Evolutionary conservation across 164 flowering plant genomes (phyloP), one percentile per base, ranked within the genome.

Genomic region (Kalanchoe fedtschenkoi): DNA sequence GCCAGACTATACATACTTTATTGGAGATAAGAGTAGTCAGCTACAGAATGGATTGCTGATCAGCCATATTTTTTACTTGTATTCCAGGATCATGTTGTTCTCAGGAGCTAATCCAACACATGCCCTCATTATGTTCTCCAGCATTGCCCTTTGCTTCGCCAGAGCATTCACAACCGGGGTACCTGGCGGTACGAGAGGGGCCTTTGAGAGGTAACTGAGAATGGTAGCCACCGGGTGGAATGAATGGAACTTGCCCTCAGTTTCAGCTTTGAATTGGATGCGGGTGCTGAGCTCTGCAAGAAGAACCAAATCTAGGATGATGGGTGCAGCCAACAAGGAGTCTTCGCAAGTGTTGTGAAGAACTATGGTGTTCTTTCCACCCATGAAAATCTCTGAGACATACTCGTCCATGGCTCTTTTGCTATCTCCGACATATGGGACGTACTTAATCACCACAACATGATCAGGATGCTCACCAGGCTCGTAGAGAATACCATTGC

Each of bases 331-430:
- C 70, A 93, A 65, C 33, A 93, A 77, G 24, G 99, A 93, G 70
- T 93, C 99, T 73, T 93, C 99, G 41, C 99, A 93, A 0, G 96
- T 90, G 79, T 93, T 93, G 82, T 93, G 99, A 73, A 93, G 16
- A 58, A 90, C 99, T 16, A 93, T 93, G 68, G 99, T 93, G 86
- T 72, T 90, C 74, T 69, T 85, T 9, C 99, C 99, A 56, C 97
- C 99, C 99, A 93, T 88, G 88, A 90, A 93, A 37, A 93, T 93
- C 81, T 93, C 99, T 1, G 99, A 93, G 5, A 92, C 88, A 86
- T 93, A 93, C 88, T 93, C 97, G 67, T 93, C 99, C 99, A 93
- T 88, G 22, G 99, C 99, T 59, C 99, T 82, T 89, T 93, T 93
- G 83, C 99, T 93, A 59, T 93, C 99, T 16, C 83, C 99, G 22